A percentile compares a stretch with the other conserved stretches of the same genome.
These are phyloP conservation scores for Copromyces sp. DNA, from an alignment of 495 filamentous ascomycete genomes.

Conservation along the genomic window DNA sequence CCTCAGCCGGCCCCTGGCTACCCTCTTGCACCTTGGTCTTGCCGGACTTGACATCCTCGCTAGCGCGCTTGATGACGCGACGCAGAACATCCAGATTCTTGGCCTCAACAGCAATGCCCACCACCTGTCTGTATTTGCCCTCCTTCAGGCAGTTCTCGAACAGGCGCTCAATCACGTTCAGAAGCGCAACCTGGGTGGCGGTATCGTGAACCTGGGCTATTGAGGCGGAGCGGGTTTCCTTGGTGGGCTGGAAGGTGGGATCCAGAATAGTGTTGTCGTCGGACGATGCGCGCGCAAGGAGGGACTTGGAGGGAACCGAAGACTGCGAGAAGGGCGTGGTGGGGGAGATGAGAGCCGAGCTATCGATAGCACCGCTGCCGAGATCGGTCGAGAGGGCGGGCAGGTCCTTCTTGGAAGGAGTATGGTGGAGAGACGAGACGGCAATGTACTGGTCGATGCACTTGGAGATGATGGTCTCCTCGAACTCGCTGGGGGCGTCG, in stretches of 20 bases:
- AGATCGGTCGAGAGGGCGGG: conserved; percentile 69
- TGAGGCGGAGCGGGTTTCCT: conserved; percentile 39
- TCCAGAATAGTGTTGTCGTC: conserved; percentile 56
- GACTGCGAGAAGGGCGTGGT: conserved; percentile 92
- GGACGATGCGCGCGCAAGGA: conserved; percentile 58
- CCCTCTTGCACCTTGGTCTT: conserved; percentile 38
- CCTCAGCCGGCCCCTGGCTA: conserved; percentile 60
- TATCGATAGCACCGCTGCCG: conserved; percentile 47
- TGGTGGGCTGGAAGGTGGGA: conserved; percentile 45
- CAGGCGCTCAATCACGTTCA: conserved; percentile 72
- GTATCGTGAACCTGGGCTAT: conserved; percentile 34
- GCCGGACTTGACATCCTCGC: conserved; percentile 65
- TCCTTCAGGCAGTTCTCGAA: conserved; percentile 85
- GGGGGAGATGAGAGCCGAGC: conserved; percentile 65
- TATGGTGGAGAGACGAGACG: conserved; percentile 61
- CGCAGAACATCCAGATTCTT: conserved; percentile 85
- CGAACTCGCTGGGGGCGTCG: conserved; percentile 86
- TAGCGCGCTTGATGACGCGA: conserved; percentile 70
- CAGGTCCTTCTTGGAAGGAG: conserved; percentile 37
- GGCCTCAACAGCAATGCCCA: conserved; percentile 95
- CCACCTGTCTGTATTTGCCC: conserved; percentile 90
- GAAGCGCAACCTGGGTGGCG: conserved; percentile 56
- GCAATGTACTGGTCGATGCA: conserved; percentile 97
- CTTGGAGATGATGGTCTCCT: conserved; percentile 97
- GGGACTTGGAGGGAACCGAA: conserved; percentile 78